Evolutionary conservation across 164 flowering plant species (phyloP).

Genomic region (Macadamia integrifolia): DNA sequence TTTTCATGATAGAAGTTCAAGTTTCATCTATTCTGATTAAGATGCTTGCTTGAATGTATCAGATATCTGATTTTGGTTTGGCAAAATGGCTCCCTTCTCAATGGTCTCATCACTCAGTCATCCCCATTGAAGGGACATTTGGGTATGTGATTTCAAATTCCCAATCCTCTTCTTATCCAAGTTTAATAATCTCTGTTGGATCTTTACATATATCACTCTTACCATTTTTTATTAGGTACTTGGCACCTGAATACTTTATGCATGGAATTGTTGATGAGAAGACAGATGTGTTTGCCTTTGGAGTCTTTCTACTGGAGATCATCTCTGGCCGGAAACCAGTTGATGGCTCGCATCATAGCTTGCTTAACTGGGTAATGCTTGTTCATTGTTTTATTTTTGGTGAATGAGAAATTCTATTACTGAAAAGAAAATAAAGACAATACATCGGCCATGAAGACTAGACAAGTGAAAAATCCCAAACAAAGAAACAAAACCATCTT

Average conservation of each 20-base stretch:
- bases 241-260: conserved; percentile 94
- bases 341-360: conserved; percentile 74
- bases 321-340: conserved; percentile 84
- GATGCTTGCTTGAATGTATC: not conserved
- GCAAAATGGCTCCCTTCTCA: conserved; percentile 98
- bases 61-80: conserved; percentile 95
- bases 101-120: conserved; percentile 87
- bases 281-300: conserved; percentile 94
- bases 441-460: too few species aligned
- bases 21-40: not conserved
- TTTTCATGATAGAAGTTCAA: not conserved
- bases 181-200: not conserved
- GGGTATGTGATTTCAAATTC: conserved; percentile 43
- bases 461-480: too few species aligned
- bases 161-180: not conserved
- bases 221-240: conserved; percentile 41
- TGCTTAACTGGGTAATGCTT: conserved; percentile 76
- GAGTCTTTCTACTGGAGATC: conserved; percentile 76
- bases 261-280: conserved; percentile 98
- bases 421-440: not conserved
- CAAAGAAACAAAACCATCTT: too few species aligned
- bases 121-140: conserved; percentile 92
- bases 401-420: not conserved
- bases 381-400: not conserved
- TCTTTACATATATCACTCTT: not conserved